These are phyloP conservation scores for Pseudevernia furfuracea DNA, from an alignment of 495 filamentous ascomycete species.

Conservation along the genomic window DNA sequence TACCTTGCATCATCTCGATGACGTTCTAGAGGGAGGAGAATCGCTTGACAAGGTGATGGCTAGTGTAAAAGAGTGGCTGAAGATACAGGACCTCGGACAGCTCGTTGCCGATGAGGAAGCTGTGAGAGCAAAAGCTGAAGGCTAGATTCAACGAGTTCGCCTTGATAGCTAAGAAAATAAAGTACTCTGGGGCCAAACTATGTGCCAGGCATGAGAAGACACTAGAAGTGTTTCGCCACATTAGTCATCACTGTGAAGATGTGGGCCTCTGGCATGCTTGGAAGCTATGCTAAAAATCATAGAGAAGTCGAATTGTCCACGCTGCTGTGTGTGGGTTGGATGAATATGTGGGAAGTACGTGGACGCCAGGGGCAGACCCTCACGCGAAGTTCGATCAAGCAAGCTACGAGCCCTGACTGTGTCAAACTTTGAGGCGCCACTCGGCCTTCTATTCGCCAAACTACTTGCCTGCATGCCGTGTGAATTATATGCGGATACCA, in stretches of 20 bases:
- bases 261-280: not conserved
- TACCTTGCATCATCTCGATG: conserved; percentile 72
- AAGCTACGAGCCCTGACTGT: not conserved
- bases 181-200: no score
- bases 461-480: not conserved
- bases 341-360: not conserved
- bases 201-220: not conserved
- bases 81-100: conserved; percentile 65
- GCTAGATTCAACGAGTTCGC: not conserved
- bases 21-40: conserved; percentile 67
- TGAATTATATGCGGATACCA: not conserved
- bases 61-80: conserved; percentile 77
- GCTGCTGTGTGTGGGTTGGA: not conserved
- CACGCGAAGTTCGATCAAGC: not conserved
- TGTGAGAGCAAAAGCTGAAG: conserved; percentile 3
- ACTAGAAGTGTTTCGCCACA: not conserved
- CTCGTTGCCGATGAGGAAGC: conserved; percentile 46
- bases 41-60: conserved; percentile 29
- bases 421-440: not conserved
- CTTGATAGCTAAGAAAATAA: not conserved
- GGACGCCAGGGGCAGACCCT: not conserved
- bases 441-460: not conserved
- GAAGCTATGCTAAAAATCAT: not conserved
- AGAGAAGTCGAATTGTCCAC: not conserved
- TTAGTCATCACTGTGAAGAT: not conserved